phyloP scores from a whole-genome alignment of 768 basidiomycete genomes.

The Rhizopogon vinicolor region DNA sequence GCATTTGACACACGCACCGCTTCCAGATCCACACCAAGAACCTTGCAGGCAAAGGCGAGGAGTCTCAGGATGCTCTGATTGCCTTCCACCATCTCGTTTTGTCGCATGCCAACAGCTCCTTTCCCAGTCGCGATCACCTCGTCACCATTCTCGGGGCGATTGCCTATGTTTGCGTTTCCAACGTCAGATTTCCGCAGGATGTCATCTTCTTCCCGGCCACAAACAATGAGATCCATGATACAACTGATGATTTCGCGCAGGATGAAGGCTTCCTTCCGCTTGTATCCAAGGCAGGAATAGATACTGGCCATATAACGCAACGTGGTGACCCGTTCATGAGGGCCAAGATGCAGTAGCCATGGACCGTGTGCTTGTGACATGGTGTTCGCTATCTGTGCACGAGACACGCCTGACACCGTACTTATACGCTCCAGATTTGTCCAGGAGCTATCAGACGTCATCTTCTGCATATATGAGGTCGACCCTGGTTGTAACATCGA shows the following conservation, averaged over 20 bases:
- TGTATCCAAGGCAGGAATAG: slow-evolving; percentile 79
- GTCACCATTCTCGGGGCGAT: slow-evolving; percentile 36
- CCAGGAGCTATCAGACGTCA: slow-evolving; percentile 45
- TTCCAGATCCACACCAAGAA: slow-evolving; percentile 80
- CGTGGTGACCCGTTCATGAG: slow-evolving; percentile 67
- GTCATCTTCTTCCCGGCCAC: slow-evolving; percentile 71
- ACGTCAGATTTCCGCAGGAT: slow-evolving; percentile 34
- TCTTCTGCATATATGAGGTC: slow-evolving; percentile 55
- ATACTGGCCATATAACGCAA: slow-evolving; percentile 69
- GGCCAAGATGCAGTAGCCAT: slow-evolving; percentile 77
- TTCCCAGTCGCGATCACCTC: slow-evolving; percentile 20
- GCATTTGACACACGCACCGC: slow-evolving; percentile 50
- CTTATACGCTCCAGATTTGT: slow-evolving; percentile 62
- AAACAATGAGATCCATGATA: slow-evolving; percentile 82
- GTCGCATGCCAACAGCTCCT: slow-evolving; percentile 64
- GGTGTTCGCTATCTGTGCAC: slow-evolving; percentile 58
- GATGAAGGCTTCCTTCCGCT: slow-evolving; percentile 83
- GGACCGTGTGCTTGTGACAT: slow-evolving; percentile 81
- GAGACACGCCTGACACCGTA: slow-evolving; percentile 62
- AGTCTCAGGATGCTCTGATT: slow-evolving; percentile 78
- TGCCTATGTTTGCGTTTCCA: slow-evolving; percentile 39
- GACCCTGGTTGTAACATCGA: slow-evolving; percentile 67
- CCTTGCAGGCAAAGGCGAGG: slow-evolving; percentile 68
- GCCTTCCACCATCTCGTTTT: slow-evolving; percentile 71
- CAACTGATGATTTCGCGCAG: slow-evolving; percentile 84